Percentiles rank a stretch among this genome's conserved stretches.
phyloP scores from a whole-genome alignment of 2,329 filamentous ascomycete genomes.

The Onygena corvina region DNA sequence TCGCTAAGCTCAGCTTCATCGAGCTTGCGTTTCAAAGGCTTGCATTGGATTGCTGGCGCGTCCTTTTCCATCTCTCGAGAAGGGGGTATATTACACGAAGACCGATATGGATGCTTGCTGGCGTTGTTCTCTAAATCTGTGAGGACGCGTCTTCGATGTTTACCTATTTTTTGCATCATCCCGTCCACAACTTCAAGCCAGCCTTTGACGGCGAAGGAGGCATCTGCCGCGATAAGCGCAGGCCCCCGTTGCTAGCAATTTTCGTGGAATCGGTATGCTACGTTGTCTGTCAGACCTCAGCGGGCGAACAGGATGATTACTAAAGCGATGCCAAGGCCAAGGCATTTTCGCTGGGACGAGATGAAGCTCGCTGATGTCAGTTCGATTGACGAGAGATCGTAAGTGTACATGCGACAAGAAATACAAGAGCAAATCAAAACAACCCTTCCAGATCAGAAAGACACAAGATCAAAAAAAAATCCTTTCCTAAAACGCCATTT shows the following conservation, averaged over 20 bases:
- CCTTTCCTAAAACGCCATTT: slow-evolving; percentile 11
- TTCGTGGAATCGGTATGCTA: not conserved
- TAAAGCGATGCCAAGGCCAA: not conserved
- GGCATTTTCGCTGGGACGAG: not conserved
- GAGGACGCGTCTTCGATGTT: too few species aligned
- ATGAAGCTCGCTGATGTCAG: not conserved
- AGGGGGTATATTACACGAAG: not conserved
- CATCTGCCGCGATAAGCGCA: not conserved
- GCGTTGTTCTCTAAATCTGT: not conserved
- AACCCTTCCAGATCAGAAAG: slow-evolving; percentile 5
- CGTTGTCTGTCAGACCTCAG: not conserved
- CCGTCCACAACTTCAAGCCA: not conserved
- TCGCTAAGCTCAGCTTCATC: slow-evolving; percentile 24
- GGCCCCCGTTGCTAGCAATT: not conserved
- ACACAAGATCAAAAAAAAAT: slow-evolving; percentile 4
- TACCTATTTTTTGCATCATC: too few species aligned
- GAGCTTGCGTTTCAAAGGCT: slow-evolving; percentile 28
- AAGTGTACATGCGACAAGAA: slow-evolving; percentile 5
- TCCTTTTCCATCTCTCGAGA: slow-evolving; percentile 20
- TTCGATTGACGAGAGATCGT: not conserved
- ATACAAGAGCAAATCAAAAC: slow-evolving; percentile 8
- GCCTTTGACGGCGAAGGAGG: not conserved
- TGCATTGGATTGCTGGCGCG: slow-evolving; percentile 18
- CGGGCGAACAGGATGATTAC: not conserved
- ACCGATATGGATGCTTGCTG: not conserved